Conservation (phyloP, 805 yeast species). For the Candida tammaniensis region DNA sequence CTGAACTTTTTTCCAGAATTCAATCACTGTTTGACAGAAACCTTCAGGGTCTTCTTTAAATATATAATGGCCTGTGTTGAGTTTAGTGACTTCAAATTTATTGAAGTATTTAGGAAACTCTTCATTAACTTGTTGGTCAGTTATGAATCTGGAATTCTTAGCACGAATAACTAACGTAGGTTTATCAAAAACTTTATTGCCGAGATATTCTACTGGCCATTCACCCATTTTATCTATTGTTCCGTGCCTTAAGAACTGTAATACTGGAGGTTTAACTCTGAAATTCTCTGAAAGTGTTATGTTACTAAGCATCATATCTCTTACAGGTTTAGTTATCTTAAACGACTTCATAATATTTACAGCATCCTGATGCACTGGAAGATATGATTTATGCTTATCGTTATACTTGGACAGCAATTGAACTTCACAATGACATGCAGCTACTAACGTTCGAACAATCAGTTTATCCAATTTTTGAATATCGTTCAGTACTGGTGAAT, state of each 20-base stretch:
- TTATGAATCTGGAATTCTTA: conserved; percentile 39
- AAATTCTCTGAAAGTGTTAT: conserved; percentile 11
- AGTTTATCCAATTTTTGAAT: conserved; percentile 8
- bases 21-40: background rate
- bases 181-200: conserved; percentile 16
- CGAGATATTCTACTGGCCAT: conserved; percentile 21
- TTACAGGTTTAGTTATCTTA: conserved; percentile 23
- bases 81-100: conserved; percentile 15
- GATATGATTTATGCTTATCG: conserved; percentile 18
- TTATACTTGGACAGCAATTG: conserved; percentile 23
- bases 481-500: conserved; percentile 33
- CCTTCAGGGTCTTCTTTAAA: conserved; percentile 14
- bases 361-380: conserved; percentile 9
- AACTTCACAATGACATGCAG: conserved; percentile 36
- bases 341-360: conserved; percentile 20
- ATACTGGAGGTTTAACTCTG: conserved; percentile 18
- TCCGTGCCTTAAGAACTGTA: conserved; percentile 18
- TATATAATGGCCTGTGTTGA: conserved; percentile 38
- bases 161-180: conserved; percentile 47
- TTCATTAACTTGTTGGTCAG: conserved; percentile 19
- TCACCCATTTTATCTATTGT: conserved; percentile 17
- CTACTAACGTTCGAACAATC: conserved; percentile 32
- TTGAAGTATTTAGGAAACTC: conserved; percentile 27
- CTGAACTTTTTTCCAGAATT: background rate
- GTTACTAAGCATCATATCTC: conserved; percentile 40